A percentile compares a stretch with the other conserved stretches of the same genome.
These are phyloP conservation scores for Endogone sp. DNA, from an alignment of 192 early-diverging fungal species.

Conservation along the genomic window DNA sequence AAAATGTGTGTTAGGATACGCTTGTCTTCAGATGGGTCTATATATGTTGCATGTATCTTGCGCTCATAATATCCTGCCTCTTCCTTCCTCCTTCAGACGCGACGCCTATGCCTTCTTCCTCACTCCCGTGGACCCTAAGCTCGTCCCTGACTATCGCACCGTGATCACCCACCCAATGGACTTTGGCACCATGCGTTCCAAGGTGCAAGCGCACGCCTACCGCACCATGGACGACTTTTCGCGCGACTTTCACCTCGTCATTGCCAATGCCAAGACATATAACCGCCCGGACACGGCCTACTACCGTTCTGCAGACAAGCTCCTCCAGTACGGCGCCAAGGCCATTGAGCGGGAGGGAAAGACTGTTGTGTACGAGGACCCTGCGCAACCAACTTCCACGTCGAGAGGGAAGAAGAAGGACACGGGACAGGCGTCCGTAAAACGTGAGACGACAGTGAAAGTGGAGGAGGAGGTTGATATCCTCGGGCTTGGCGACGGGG, in stretches of 20 bases:
- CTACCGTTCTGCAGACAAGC: slow-evolving; percentile 73
- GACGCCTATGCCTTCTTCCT: slow-evolving; percentile 88
- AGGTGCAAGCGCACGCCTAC: slow-evolving; percentile 59
- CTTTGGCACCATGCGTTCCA: slow-evolving; percentile 81
- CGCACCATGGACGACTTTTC: slow-evolving; percentile 64
- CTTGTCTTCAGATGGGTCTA: background rate
- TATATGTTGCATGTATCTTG: background rate
- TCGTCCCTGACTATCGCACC: slow-evolving; percentile 75
- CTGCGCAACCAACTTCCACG: background rate
- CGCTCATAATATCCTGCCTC: background rate
- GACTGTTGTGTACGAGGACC: slow-evolving; percentile 10
- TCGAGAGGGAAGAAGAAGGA: background rate
- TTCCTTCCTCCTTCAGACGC: slow-evolving; percentile 35
- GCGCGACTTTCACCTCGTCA: slow-evolving; percentile 72
- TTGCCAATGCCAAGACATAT: slow-evolving; percentile 78
- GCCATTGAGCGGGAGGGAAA: slow-evolving; percentile 68
- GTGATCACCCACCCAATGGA: slow-evolving; percentile 90
- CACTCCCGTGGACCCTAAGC: slow-evolving; percentile 74
- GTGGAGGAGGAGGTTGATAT: slow-evolving; percentile 40
- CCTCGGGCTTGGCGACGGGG: slow-evolving; percentile 16
- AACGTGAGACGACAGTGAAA: slow-evolving; percentile 15
- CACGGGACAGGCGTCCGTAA: background rate
- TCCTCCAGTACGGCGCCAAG: slow-evolving; percentile 61
- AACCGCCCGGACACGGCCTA: slow-evolving; percentile 82
- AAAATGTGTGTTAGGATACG: too few relatives aligned